phyloP scores from a whole-genome alignment of 306 rosid genomes.

The Rubus idaeus region DNA sequence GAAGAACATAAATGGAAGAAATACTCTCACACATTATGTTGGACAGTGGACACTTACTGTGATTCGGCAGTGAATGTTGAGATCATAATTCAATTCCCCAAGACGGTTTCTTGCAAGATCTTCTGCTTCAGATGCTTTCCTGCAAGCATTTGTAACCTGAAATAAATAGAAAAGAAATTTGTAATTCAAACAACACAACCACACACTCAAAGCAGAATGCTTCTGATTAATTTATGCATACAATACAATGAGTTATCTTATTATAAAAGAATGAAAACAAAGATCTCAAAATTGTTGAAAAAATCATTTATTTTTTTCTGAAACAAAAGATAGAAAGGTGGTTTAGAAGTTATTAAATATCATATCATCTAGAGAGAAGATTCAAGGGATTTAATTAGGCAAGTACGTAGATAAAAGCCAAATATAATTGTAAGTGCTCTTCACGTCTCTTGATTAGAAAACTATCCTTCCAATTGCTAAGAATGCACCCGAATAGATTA shows the following conservation, averaged over 20 bases:
- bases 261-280: background rate
- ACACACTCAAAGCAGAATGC: background rate
- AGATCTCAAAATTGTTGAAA: background rate
- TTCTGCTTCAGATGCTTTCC: constrained; percentile 64
- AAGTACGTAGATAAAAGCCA: background rate
- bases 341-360: background rate
- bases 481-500: background rate
- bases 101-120: constrained; percentile 55
- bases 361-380: background rate
- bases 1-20: background rate
- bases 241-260: background rate
- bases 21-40: background rate
- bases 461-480: background rate
- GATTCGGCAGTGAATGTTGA: constrained; percentile 65
- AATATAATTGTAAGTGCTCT: background rate
- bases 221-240: background rate
- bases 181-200: background rate
- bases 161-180: constrained; percentile 10
- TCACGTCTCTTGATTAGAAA: background rate
- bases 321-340: background rate
- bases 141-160: constrained; percentile 77
- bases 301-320: background rate
- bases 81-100: constrained; percentile 62
- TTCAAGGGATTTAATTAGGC: background rate
- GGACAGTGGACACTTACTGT: constrained; percentile 37